Conservation (phyloP, 768 basidiomycete genomes). For the Phaffia tasmanica region DNA sequence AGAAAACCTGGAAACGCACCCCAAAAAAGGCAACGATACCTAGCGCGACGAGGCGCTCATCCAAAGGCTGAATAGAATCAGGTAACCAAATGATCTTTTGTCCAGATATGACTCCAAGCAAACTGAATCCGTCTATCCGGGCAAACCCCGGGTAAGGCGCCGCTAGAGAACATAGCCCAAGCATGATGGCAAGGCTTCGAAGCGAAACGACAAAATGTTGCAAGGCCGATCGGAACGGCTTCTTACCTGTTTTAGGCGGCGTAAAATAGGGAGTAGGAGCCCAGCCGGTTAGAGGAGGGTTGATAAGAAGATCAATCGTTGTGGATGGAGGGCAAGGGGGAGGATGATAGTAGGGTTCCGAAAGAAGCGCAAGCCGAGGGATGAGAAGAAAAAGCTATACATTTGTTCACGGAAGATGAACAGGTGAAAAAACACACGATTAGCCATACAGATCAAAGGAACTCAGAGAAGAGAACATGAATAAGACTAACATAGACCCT, state of each 20-base stretch:
- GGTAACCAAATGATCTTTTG: not conserved
- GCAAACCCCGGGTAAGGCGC: not conserved
- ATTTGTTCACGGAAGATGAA: too few relatives aligned
- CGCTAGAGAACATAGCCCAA: not conserved
- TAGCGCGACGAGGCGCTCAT: not conserved
- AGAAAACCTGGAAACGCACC: not conserved
- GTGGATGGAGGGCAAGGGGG: slow-evolving; percentile 7
- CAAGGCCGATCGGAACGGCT: not conserved
- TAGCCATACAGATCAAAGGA: too few relatives aligned
- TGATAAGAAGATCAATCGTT: slow-evolving; percentile 20
- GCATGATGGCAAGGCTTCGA: not conserved
- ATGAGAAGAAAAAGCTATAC: slow-evolving; percentile 15
- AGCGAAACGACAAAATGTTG: not conserved
- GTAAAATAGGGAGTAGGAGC: slow-evolving; percentile 9
- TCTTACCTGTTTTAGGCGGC: not conserved
- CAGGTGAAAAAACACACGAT: too few relatives aligned
- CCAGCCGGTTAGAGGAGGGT: slow-evolving; percentile 18
- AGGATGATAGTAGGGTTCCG: slow-evolving; percentile 13
- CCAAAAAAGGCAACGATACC: slow-evolving; percentile 7
- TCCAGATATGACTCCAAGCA: slow-evolving; percentile 1
- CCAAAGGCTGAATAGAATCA: not conserved
- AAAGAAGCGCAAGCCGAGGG: slow-evolving; percentile 14
- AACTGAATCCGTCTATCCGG: not conserved
- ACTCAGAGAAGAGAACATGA: too few relatives aligned
- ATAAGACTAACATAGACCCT: too few relatives aligned